A percentile compares a stretch with the other conserved stretches of the same genome.
These are phyloP conservation scores for Phytophthora ohioensis DNA, from an alignment of 352 stramenopile species.

Conservation along the genomic window DNA sequence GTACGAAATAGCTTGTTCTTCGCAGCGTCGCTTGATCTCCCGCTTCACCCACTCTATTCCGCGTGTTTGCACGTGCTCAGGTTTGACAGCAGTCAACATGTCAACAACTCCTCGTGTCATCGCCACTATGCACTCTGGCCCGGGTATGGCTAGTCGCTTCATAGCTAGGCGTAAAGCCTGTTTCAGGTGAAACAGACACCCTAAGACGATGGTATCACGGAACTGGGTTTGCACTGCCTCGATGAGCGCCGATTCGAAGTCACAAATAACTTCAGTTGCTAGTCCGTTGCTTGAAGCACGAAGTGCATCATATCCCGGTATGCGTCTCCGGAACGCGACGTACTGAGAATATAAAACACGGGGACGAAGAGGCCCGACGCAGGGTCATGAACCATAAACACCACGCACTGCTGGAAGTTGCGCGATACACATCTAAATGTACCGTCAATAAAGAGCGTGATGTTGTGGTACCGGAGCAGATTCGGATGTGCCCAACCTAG, in stretches of 20 bases:
- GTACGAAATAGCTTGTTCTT: background rate
- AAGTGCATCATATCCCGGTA: slow-evolving; percentile 32
- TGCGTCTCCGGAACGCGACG: background rate
- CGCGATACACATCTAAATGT: slow-evolving; percentile 25
- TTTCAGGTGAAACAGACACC: slow-evolving; percentile 5
- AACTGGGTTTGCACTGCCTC: slow-evolving; percentile 1
- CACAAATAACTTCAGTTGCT: slow-evolving; percentile 1
- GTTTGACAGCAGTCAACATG: background rate
- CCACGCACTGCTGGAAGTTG: slow-evolving; percentile 17
- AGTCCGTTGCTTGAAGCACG: slow-evolving; percentile 9
- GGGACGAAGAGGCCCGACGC: slow-evolving; percentile 10
- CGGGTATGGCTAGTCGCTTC: background rate
- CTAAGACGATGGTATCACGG: background rate
- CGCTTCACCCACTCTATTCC: background rate
- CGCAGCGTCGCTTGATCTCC: background rate
- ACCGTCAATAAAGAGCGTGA: slow-evolving; percentile 33
- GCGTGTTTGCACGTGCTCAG: background rate
- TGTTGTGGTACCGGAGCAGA: slow-evolving; percentile 21
- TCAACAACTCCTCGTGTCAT: slow-evolving; percentile 1
- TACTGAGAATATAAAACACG: slow-evolving; percentile 26
- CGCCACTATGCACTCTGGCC: background rate
- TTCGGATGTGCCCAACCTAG: slow-evolving; percentile 32
- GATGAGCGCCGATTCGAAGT: background rate
- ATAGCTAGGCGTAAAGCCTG: background rate
- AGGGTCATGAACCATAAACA: slow-evolving; percentile 30